Evolutionary conservation across 352 stramenopile species (phyloP), one percentile per base, ranked within the genome.

Genomic region (Phytophthora constricta): DNA sequence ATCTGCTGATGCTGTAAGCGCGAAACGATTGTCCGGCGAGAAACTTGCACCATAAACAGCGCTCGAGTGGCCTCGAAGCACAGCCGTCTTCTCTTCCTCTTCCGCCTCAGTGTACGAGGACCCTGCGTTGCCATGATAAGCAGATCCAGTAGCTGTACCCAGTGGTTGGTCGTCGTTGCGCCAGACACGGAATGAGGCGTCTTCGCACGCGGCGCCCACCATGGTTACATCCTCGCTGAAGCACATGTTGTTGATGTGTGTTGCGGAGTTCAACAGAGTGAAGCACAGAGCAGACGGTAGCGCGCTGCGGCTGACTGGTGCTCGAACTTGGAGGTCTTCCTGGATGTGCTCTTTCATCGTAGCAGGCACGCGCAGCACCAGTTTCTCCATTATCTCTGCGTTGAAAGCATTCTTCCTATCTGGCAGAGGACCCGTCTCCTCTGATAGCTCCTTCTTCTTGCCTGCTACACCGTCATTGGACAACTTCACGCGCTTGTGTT

Each of bases 41-140:
- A 96, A 97, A 37, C 74, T 82, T 17, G 87, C 76, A 26, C 85
- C 84, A 23, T 95, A 96, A n/a, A 97, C 87, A n/a, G 88, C 86
- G 13, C 83, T 78, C 16, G 86, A 88, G 51, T 95, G 87, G 19
- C 87, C 87, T 45, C 86, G 84, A 26, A 95, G 56, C 46, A 92
- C 75, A 16, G 84, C 87, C 10, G 76, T 87, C 53, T 81, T 83
- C 51, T 93, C 85, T 16, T 92, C 82, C 58, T 90, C 80, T 41
- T 93, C 82, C 1, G 78, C 75, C n/a, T 87, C 80, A 0, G 68
- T 63, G 28, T 71, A 57, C n/a, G 65, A 71, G 3, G 58, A n/a
- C 2, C 55, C 65, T 23, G 62, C 54, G 37, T 57, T 80, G 31
- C 80, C 73, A 37, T 90, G 82, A 58, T 90, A 88, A 20, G 80